Evolutionary conservation across 1,139 yeast genomes (phyloP).

Genomic region (Lodderomyces jiufengensis): DNA sequence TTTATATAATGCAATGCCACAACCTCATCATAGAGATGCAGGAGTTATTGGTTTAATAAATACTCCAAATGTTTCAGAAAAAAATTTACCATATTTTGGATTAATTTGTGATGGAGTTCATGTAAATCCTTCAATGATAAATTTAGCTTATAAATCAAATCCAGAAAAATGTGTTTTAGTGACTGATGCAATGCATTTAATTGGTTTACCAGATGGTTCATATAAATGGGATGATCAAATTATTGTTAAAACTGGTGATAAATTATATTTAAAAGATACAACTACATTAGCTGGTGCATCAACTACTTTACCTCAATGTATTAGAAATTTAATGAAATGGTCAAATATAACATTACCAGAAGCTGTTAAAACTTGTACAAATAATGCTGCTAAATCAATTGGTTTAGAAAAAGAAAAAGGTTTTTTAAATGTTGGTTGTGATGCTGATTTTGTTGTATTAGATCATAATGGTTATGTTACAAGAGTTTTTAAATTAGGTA

Average conservation of each 20-base stretch:
- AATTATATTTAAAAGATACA: conserved; percentile 51
- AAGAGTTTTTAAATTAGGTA: conserved; percentile 51
- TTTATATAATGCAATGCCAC: conserved; percentile 66
- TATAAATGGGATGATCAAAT: conserved; percentile 49
- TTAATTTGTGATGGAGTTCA: conserved; percentile 62
- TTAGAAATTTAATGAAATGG: conserved; percentile 55
- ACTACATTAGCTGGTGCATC: conserved; percentile 64
- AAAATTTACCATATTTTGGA: conserved; percentile 50
- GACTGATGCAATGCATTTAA: conserved; percentile 60
- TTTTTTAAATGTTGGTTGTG: conserved; percentile 50
- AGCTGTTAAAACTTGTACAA: conserved; percentile 57
- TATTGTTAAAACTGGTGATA: conserved; percentile 49
- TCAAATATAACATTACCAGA: conserved; percentile 47
- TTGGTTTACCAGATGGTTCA: conserved; percentile 50
- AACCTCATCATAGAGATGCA: conserved; percentile 60
- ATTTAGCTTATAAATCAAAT: conserved; percentile 50
- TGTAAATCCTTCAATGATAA: conserved; percentile 56
- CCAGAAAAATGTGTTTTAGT: conserved; percentile 57
- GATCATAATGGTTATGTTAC: conserved; percentile 44
- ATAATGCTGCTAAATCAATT: conserved; percentile 52
- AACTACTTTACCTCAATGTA: conserved; percentile 52
- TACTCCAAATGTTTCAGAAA: conserved; percentile 26
- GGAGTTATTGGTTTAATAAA: conserved; percentile 57
- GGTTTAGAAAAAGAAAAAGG: conserved; percentile 47
- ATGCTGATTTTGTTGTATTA: conserved; percentile 56